These are phyloP conservation scores for Globisporangium recalcitrans DNA, from an alignment of 352 stramenopile species.

Conservation along the genomic window DNA sequence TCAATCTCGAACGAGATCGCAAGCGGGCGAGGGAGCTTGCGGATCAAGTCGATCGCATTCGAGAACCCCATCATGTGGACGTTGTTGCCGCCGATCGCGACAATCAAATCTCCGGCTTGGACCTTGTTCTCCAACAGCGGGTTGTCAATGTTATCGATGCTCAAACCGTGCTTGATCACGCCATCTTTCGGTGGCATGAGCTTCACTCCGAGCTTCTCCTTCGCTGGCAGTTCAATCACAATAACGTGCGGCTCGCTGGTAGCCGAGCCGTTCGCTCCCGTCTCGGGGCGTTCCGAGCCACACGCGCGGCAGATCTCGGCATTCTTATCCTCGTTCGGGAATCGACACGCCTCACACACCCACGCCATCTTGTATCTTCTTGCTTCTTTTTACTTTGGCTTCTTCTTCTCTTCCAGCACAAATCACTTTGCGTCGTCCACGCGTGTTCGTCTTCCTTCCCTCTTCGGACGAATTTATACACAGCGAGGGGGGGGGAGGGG, in stretches of 20 bases:
- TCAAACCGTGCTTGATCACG: conserved; percentile 77
- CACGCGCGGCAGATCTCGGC: conserved; percentile 58
- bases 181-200: conserved; percentile 79
- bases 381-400: conserved; percentile 3
- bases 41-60: conserved; percentile 80
- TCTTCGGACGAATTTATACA: not conserved
- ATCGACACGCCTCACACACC: conserved; percentile 58
- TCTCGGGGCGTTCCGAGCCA: conserved; percentile 39
- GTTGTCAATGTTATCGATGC: conserved; percentile 87
- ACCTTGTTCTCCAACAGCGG: conserved; percentile 80
- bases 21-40: conserved; percentile 70
- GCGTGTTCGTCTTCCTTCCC: conserved; percentile 1
- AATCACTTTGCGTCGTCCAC: conserved; percentile 2
- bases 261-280: conserved; percentile 8
- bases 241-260: conserved; percentile 37
- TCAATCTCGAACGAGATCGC: conserved; percentile 84
- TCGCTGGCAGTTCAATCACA: conserved; percentile 75
- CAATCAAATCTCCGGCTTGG: conserved; percentile 73
- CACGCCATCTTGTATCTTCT: conserved; percentile 38
- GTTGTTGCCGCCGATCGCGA: conserved; percentile 72
- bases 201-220: conserved; percentile 84
- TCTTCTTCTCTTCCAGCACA: not conserved
- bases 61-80: conserved; percentile 81
- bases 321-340: conserved; percentile 53
- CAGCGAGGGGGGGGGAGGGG: conserved; percentile 1